Percentiles rank a stretch among this genome's conserved stretches.
Evolutionary conservation across 2,329 filamentous ascomycete species (phyloP).

Genomic region (Scolecobasidium constrictum): DNA sequence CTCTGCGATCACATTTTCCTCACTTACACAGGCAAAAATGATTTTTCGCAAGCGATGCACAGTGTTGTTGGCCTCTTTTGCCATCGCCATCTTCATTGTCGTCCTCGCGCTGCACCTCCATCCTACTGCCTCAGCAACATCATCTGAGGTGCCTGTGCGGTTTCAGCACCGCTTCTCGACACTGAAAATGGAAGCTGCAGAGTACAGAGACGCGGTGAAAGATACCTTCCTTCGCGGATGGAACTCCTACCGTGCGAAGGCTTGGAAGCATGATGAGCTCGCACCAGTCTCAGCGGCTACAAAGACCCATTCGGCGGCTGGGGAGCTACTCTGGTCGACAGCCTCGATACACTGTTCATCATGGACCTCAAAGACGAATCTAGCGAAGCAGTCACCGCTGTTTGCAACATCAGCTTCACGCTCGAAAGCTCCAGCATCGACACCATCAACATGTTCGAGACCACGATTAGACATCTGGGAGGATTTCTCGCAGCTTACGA

Average conservation of each 20-base stretch:
- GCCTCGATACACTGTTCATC: slow-evolving; percentile 69
- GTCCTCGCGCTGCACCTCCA: too few species aligned
- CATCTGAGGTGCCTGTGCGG: too few species aligned
- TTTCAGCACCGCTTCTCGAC: too few species aligned
- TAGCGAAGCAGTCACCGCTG: slow-evolving; percentile 59
- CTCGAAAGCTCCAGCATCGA: slow-evolving; percentile 42
- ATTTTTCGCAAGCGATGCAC: too few species aligned
- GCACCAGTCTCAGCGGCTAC: slow-evolving; percentile 40
- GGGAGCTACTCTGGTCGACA: slow-evolving; percentile 57
- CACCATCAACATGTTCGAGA: slow-evolving; percentile 86
- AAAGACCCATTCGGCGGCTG: slow-evolving; percentile 54
- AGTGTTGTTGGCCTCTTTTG: too few species aligned
- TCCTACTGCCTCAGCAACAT: too few species aligned
- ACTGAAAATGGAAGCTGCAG: too few species aligned
- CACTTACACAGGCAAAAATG: too few species aligned
- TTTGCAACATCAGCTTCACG: slow-evolving; percentile 73
- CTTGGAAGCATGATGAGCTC: slow-evolving; percentile 55
- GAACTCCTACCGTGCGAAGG: slow-evolving; percentile 49
- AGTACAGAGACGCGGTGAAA: slow-evolving; percentile 17
- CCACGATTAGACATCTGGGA: slow-evolving; percentile 81
- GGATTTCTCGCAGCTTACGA: slow-evolving; percentile 81
- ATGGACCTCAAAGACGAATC: slow-evolving; percentile 73
- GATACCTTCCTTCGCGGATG: slow-evolving; percentile 31
- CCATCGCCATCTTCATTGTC: too few species aligned
- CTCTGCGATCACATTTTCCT: too few species aligned